Evolutionary conservation across 176 grass and related monocot genomes (phyloP), one percentile per base, ranked within the genome.

Genomic region (Thinopyrum elongatum): DNA sequence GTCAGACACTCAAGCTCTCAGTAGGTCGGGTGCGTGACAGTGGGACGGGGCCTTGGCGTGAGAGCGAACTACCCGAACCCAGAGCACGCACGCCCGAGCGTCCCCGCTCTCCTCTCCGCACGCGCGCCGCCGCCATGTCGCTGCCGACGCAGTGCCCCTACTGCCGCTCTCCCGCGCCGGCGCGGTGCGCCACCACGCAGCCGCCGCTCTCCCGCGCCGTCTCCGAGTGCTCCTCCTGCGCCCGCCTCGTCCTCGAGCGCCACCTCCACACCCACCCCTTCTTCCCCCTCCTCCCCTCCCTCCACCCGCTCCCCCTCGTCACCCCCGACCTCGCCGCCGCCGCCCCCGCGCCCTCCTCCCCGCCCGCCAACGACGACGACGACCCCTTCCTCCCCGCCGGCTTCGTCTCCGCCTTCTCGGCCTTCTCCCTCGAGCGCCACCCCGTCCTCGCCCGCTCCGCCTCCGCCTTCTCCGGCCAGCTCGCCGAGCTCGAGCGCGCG

Each of bases 391-490:
- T 91, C 64, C 92, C 97, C 15, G 87, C 94, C 21, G 97, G 97
- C 10, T 96, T 99, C 80, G 85, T 99, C 75, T 96, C 91, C 76
- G 92, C 97, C 83, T 99, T 99, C 92, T 99, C 97, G 76, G 90
- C 90, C 73, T 96, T 91, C 82, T 99, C 97, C 70, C 88, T 96
- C 84, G 94, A 99, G 76, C 92, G 89, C 71, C 80, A 92, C 60
- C 97, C 97, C 3, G 84, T 99, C 69, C 91, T 95, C 88, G 92
- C 84, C 36, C 94, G 88, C 86, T 95, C 94, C 39, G 84, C 94
- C 16, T 86, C 92, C 75, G 88, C 97, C 84, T 99, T 99, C 94
- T 90, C 94, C 79, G 97, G 97, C 33, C 93, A 85, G 81, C 97
- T 96, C 42, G 92, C 97, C 39, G 97, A 99, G 86, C 97, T 99